Evolutionary conservation across 352 stramenopile genomes (phyloP), one percentile per base, ranked within the genome.

Genomic region (Phytopythium helicoides): DNA sequence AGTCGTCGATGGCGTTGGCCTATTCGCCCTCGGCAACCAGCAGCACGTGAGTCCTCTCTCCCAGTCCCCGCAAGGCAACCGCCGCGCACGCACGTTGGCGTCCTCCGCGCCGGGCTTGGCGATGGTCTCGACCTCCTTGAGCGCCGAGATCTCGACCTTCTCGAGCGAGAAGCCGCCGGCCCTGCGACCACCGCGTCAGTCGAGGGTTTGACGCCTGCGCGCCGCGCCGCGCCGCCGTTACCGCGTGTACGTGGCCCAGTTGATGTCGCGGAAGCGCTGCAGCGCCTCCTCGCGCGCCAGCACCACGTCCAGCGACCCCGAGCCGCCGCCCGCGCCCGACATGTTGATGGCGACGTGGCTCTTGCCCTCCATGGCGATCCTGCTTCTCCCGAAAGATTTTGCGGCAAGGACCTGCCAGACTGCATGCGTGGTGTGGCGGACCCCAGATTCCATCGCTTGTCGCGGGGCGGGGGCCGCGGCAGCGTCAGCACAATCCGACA

Each of bases 231-330:
- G n/a, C n/a, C n/a, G n/a, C n/a, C n/a, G n/a, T 22, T 15, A 92
- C 82, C 85, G 82, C 52, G 85, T 92, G 68, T 95, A 95, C 19
- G 82, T 92, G 48, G 77, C 82, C 85, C 85, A 95, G 63, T 95
- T 95, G 61, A 95, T 95, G 61, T 94, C 85, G 47, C 85, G 81
- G 68, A 95, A 95, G 58, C 83, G 84, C 56, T 89, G 71, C 45
- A 95, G 66, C 56, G 85, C 85, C 64, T 95, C 83, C 62, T 95
- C 85, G 19, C 85, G 66, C 21, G 81, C 79, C 12, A 92, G 57
- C 35, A 62, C 78, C 37, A 92, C 82, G 52, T 95, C 85, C 25
- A 94, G 67, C 48, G 75, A 68, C 19, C 67, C 69, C 36, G 49
- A n/a, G n/a, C n/a, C 48, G 36, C 49, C 60, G 52, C 47, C 59